Evolutionary conservation across 176 grass and related monocot genomes (phyloP), one percentile per base, ranked within the genome.

Genomic region (Cenchrus purpureus): DNA sequence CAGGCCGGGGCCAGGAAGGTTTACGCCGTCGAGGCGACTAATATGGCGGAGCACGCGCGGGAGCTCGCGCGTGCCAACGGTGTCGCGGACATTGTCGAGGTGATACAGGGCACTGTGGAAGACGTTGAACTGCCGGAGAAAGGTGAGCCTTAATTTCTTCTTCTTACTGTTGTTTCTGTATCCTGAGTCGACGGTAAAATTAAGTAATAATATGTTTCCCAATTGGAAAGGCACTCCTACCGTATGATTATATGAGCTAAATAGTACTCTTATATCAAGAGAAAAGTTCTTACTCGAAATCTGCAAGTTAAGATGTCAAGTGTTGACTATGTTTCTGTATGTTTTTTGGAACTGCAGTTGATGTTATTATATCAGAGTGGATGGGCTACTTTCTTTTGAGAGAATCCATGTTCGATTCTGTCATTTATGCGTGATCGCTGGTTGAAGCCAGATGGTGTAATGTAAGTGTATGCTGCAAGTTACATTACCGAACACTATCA

Each of bases 371-470:
- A 65, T 99, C 97, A 16, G 97, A 99, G 86, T 99, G 97, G 97
- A 99, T 99, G 97, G 94, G 97, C 15, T 99, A 99, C 91, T 99
- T 96, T 81, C 97, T 99, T 52, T 79, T 99, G 53, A 92, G 97
- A 61, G 97, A 96, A 62, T 96, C 97, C 2, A 99, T 99, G 97
- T 96, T 99, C 79, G 97, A 99, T 86, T 99, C 97, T 0, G 97
- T 99, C 70, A 99, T 99, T 84, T 99, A 86, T 54, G 97, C 94
- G 97, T 0, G 97, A 99, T 79, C 90, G 94, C 0, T 99, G 93
- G 93, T 80, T 99, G 81, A 99, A 96, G 83, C 93, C 94, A 37
- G 90, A 94, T 80, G 97, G 97, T 89, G 82, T 96, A 59, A 99
- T 99, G 97, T 99, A 83, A 83, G 87, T 74, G 3, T 65, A 43